Evolutionary conservation across 164 flowering plant genomes (phyloP).

Genomic region (Vitis rupestris): DNA sequence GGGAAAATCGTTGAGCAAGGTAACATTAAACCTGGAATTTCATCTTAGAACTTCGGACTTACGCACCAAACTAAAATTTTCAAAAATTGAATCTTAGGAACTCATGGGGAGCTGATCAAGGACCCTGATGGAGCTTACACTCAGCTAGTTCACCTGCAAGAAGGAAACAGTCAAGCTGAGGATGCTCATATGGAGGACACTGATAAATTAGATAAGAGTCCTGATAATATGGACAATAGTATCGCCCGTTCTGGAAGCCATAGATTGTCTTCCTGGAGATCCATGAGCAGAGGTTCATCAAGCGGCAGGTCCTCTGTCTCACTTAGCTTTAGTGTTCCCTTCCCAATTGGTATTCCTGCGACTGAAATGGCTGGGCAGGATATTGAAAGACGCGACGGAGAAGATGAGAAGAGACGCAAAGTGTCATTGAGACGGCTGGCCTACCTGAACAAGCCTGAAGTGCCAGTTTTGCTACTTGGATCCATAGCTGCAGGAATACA

Average conservation of each 20-base stretch:
- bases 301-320: slow-evolving; percentile 4
- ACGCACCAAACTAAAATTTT: no score
- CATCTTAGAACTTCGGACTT: no score
- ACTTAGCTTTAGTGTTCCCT: slow-evolving; percentile 5
- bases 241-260: slow-evolving; percentile 11
- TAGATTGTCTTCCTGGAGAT: not conserved
- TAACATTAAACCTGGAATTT: no score
- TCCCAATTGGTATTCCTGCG: not conserved
- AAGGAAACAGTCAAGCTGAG: not conserved
- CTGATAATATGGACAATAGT: not conserved
- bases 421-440: slow-evolving; percentile 8
- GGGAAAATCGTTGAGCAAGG: slow-evolving; percentile 18
- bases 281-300: not conserved
- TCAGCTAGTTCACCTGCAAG: slow-evolving; percentile 16
- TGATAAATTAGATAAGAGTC: not conserved
- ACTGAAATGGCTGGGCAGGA: not conserved
- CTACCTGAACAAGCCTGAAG: slow-evolving; percentile 19
- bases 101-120: slow-evolving; percentile 14
- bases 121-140: slow-evolving; percentile 18
- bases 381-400: not conserved
- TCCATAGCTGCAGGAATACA: slow-evolving; percentile 14
- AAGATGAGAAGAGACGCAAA: not conserved
- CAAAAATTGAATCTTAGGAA: not conserved
- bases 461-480: slow-evolving; percentile 15
- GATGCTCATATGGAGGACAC: not conserved